These are phyloP conservation scores for Dipteronia dyeriana DNA, from an alignment of 345 rosid genomes.

Conservation along the genomic window DNA sequence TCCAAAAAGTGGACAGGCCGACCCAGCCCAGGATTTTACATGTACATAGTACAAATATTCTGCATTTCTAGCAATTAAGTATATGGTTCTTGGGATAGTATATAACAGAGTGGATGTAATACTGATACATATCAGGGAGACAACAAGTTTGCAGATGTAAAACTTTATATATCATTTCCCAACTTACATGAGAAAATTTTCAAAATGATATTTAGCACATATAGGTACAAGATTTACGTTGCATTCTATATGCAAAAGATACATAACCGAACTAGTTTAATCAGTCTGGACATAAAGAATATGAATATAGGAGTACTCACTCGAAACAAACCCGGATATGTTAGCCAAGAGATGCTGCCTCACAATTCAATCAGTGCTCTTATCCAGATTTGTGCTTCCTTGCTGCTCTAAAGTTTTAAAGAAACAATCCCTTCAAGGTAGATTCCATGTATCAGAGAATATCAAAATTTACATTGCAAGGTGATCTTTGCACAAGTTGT, in stretches of 20 bases:
- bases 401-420: constrained; percentile 11
- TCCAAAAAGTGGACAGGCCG: neutral
- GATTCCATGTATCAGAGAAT: constrained; percentile 2
- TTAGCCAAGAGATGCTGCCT: neutral
- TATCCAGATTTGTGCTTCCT: constrained; percentile 3
- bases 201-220: neutral
- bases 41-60: neutral
- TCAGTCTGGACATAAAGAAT: neutral
- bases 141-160: neutral
- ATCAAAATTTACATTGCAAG: neutral
- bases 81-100: neutral
- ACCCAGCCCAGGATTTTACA: neutral
- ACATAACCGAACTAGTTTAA: neutral
- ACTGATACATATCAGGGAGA: neutral
- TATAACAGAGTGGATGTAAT: neutral
- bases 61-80: neutral
- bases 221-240: constrained; percentile 9
- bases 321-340: constrained; percentile 8
- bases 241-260: neutral
- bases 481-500: neutral
- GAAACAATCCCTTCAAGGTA: neutral
- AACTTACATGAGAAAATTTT: neutral
- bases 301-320: neutral
- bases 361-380: constrained; percentile 11
- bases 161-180: neutral